Base-by-base conservation (phyloP, 2,329 filamentous ascomycete genomes). In the Thielaviopsis punctulata region DNA sequence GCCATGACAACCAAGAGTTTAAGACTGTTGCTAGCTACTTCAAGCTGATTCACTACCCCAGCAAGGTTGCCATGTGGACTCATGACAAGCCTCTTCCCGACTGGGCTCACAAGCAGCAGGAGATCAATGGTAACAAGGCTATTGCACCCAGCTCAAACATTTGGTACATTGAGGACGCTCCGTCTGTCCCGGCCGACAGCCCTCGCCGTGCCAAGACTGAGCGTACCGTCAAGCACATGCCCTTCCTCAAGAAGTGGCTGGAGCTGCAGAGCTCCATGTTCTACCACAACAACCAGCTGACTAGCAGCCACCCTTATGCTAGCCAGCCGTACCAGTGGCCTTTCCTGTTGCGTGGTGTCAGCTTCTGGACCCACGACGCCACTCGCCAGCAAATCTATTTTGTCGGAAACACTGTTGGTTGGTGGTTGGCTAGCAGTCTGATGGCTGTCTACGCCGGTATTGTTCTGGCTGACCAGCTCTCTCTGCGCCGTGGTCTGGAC, bases 101-200 rank as follows among this genome's bases (percentile, higher is more conserved):
- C 3, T 98, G 92, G 92, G 92, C 77, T 23, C 90, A 85, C 71
- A 92, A 93, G 66, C 92, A 98, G 67, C 90, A 94, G 62, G 92
- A 98, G 66, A 95, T 98, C 72, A 98, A 98, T 66, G 92, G 92
- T 55, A 98, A 98, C 75, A 98, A 98, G 77, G 93, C 95, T 64
- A 72, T 93, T 51, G 73, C 80, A 24, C 85, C 90, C 57, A 82
- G 84, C 63, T 95, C 87, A 65, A 98, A 98, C 65, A 75, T 95
- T 56, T 98, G 92, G 92, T 82, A 84, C 59, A 84, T 89, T 13
- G 92, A 98, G 61, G 86, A 94, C 57, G 85, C 96, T 50, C 78
- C 86, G n/a, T 88, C 82, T 9, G 69, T 96, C 46, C 71, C 82
- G 2, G 72, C 67, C 4, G 86, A 87, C 59, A 79, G 82, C 59